Conservation (phyloP, 306 rosid genomes). For the Spatholobus suberectus region DNA sequence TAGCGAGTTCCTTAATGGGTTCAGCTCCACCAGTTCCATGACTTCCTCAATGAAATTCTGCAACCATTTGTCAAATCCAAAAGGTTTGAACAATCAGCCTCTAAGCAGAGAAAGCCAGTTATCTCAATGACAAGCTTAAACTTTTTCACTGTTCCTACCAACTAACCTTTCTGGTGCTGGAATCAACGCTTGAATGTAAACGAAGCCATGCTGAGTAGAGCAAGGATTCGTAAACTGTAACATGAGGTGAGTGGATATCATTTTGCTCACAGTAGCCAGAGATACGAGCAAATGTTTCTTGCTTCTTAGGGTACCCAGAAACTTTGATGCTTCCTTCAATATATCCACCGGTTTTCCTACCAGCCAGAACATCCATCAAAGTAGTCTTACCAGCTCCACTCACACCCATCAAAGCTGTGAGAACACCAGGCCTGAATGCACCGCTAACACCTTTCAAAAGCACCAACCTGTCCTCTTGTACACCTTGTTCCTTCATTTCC, state of each 20-base stretch:
- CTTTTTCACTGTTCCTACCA: background rate
- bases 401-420: slow-evolving; percentile 77
- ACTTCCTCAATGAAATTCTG: slow-evolving; percentile 92
- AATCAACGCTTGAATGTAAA: slow-evolving; percentile 46
- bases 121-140: background rate
- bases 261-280: slow-evolving; percentile 73
- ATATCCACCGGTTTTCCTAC: slow-evolving; percentile 77
- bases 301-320: slow-evolving; percentile 72
- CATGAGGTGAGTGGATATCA: slow-evolving; percentile 80
- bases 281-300: slow-evolving; percentile 69
- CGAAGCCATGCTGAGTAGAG: slow-evolving; percentile 78
- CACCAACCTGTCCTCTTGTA: slow-evolving; percentile 55
- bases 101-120: background rate
- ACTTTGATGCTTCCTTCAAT: slow-evolving; percentile 64
- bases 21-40: slow-evolving; percentile 85
- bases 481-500: slow-evolving; percentile 72
- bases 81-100: slow-evolving; percentile 13
- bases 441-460: slow-evolving; percentile 70
- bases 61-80: background rate
- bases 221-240: slow-evolving; percentile 67
- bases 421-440: slow-evolving; percentile 74
- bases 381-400: slow-evolving; percentile 86
- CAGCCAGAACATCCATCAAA: slow-evolving; percentile 75
- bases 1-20: slow-evolving; percentile 63
- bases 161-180: slow-evolving; percentile 52